phyloP scores from a whole-genome alignment of 192 early-diverging fungal genomes.

The Lobulomyces angularis region DNA sequence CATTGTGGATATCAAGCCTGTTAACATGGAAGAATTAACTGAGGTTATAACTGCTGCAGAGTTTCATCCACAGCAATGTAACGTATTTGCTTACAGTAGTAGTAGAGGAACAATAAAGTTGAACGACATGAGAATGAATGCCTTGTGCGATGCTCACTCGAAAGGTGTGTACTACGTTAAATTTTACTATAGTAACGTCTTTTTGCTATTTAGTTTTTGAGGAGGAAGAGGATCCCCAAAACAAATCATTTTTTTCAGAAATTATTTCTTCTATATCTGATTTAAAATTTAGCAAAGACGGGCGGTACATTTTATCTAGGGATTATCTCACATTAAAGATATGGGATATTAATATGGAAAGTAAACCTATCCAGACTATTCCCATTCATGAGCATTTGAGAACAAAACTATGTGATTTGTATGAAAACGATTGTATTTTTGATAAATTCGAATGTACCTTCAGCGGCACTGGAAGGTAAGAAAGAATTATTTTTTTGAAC shows the following conservation, averaged over 20 bases:
- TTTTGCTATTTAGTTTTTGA: conserved; percentile 60
- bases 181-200: conserved; percentile 4
- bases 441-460: conserved; percentile 99
- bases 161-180: conserved; percentile 51
- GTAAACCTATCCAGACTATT: conserved; percentile 83
- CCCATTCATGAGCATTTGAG: conserved; percentile 91
- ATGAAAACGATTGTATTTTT: conserved; percentile 99
- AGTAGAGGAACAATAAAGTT: conserved; percentile 97
- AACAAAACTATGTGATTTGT: conserved; percentile 93
- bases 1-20: conserved; percentile 99
- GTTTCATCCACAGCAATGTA: conserved; percentile 93
- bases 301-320: conserved; percentile 90
- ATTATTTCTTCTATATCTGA: conserved; percentile 98
- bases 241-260: conserved; percentile 99
- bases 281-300: conserved; percentile 90
- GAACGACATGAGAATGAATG: conserved; percentile 89
- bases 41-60: conserved; percentile 98
- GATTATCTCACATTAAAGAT: conserved; percentile 96
- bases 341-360: conserved; percentile 99
- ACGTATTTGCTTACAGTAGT: conserved; percentile 96
- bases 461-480: conserved; percentile 85
- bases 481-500: conserved; percentile 8
- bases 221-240: conserved; percentile 82
- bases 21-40: conserved; percentile 99
- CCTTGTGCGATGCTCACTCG: conserved; percentile 86